Conservation (phyloP, 371 early-diverging fungal species). For the Rhizomucor pusillus region DNA sequence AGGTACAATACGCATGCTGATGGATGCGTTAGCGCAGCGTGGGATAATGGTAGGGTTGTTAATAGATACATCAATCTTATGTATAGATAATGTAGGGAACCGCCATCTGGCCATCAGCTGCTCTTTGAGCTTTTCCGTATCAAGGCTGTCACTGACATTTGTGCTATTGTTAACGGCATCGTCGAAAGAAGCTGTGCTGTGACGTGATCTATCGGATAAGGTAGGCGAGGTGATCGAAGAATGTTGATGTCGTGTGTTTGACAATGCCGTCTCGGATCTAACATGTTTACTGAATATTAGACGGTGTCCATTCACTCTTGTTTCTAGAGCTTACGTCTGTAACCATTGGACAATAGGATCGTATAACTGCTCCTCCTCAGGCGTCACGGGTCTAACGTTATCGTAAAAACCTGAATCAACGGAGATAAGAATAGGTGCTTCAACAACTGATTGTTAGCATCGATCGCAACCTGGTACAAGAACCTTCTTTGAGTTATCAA, state of each 20-base stretch:
- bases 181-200: constrained; percentile 19
- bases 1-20: constrained; percentile 84
- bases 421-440: neutral
- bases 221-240: constrained; percentile 31
- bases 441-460: neutral
- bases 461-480: constrained; percentile 69
- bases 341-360: constrained; percentile 52
- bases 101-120: constrained; percentile 79
- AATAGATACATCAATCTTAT: constrained; percentile 75
- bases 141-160: constrained; percentile 3
- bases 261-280: constrained; percentile 16
- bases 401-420: constrained; percentile 52
- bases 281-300: neutral
- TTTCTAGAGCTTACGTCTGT: constrained; percentile 24
- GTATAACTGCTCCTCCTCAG: constrained; percentile 53
- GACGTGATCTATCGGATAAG: constrained; percentile 5
- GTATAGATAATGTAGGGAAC: constrained; percentile 76
- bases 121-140: constrained; percentile 43
- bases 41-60: constrained; percentile 75
- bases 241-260: constrained; percentile 31
- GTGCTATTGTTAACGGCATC: constrained; percentile 30
- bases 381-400: constrained; percentile 50
- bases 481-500: constrained; percentile 59
- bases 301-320: too few relatives aligned
- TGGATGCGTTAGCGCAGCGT: constrained; percentile 62